Percentiles rank a stretch among this genome's conserved stretches.
phyloP scores from a whole-genome alignment of 2,329 filamentous ascomycete genomes.

The Claviceps sp. region DNA sequence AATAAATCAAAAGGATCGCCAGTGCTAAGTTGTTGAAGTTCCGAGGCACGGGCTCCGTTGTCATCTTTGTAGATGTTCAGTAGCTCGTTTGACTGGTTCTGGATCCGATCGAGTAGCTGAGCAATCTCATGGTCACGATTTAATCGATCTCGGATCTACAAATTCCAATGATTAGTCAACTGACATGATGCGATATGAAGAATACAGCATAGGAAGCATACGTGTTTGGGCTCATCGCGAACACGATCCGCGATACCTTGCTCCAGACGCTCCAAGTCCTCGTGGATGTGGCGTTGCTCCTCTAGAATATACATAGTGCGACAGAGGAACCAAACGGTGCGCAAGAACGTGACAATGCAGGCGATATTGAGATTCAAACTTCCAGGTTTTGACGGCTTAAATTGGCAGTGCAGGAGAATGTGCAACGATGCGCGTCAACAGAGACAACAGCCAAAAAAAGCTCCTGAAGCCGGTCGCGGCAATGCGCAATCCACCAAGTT shows the following conservation, averaged over 20 bases:
- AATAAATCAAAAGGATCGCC: slow-evolving; percentile 87
- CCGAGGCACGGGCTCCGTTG: slow-evolving; percentile 56
- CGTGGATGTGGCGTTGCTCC: slow-evolving; percentile 85
- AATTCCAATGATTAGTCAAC: slow-evolving; percentile 11
- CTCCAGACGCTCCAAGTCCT: slow-evolving; percentile 92
- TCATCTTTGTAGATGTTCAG: slow-evolving; percentile 75
- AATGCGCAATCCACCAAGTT: no score
- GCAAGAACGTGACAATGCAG: neutral
- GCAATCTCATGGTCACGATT: slow-evolving; percentile 86
- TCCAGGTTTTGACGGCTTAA: no score
- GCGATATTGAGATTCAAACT: neutral
- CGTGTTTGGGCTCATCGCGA: slow-evolving; percentile 76
- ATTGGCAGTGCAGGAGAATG: no score
- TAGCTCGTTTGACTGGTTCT: slow-evolving; percentile 69
- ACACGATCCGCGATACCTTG: slow-evolving; percentile 85
- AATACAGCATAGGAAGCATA: slow-evolving; percentile 29
- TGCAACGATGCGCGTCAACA: no score
- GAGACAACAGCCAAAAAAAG: no score
- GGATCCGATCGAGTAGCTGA: slow-evolving; percentile 75
- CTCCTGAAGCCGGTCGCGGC: no score
- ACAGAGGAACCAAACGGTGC: neutral
- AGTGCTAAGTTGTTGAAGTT: slow-evolving; percentile 71
- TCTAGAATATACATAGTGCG: slow-evolving; percentile 69
- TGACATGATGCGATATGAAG: neutral
- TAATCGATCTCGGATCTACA: slow-evolving; percentile 72